Evolutionary conservation across 176 grass and related monocot genomes (phyloP).

Genomic region (Triticum dicoccoides): DNA sequence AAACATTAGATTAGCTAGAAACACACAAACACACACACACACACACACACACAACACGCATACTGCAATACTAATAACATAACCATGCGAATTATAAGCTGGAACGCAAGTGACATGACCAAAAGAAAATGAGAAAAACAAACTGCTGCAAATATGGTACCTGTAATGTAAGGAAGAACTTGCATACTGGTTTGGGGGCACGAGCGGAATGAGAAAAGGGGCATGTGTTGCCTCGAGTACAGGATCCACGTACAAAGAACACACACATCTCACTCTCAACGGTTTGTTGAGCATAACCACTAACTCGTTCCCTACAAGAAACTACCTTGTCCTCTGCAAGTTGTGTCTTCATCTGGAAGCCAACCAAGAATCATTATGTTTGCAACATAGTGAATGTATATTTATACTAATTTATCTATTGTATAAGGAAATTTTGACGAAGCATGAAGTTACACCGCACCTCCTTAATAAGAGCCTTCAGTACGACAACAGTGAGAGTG

Average conservation of each 20-base stretch:
- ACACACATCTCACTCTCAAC: slow-evolving; percentile 41
- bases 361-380: slow-evolving; percentile 7
- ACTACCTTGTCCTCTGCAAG: slow-evolving; percentile 7
- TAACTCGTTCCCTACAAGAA: slow-evolving; percentile 8
- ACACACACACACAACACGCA: not conserved
- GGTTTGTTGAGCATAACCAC: slow-evolving; percentile 17
- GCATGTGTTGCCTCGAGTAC: slow-evolving; percentile 57
- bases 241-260: slow-evolving; percentile 65
- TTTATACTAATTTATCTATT: not conserved
- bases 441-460: slow-evolving; percentile 18
- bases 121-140: slow-evolving; percentile 25
- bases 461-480: slow-evolving; percentile 48
- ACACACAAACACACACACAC: not conserved
- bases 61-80: too few species aligned
- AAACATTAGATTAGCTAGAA: not conserved
- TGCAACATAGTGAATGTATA: not conserved
- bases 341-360: slow-evolving; percentile 44
- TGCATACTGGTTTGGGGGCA: slow-evolving; percentile 70
- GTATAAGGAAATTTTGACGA: not conserved
- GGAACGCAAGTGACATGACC: not conserved
- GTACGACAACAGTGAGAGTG: slow-evolving; percentile 31
- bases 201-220: slow-evolving; percentile 71
- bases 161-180: slow-evolving; percentile 78
- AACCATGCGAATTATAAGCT: slow-evolving; percentile 10
- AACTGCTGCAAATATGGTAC: slow-evolving; percentile 32